Conservation (phyloP, 768 basidiomycete species). For the Coprinopsis marcescibilis region DNA sequence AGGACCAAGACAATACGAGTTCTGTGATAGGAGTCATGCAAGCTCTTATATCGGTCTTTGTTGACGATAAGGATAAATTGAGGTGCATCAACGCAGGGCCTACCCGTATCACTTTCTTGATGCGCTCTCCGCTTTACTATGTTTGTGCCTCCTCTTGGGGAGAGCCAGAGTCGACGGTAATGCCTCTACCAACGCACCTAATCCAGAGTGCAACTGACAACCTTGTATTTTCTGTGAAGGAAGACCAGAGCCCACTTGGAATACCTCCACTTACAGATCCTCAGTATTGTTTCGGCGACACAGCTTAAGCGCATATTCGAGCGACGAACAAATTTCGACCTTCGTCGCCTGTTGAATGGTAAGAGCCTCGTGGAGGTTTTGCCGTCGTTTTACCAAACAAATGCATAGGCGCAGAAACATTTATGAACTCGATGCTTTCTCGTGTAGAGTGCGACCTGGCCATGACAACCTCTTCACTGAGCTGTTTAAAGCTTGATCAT, state of each 20-base stretch:
- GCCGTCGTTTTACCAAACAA: neutral
- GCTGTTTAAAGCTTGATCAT: slow-evolving; percentile 73
- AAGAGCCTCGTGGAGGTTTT: neutral
- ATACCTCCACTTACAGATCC: slow-evolving; percentile 89
- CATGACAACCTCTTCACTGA: slow-evolving; percentile 74
- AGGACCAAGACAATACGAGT: slow-evolving; percentile 61
- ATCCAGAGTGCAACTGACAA: slow-evolving; percentile 16
- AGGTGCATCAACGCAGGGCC: slow-evolving; percentile 79
- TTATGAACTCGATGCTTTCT: slow-evolving; percentile 65
- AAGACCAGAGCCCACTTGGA: slow-evolving; percentile 94
- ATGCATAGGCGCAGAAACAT: slow-evolving; percentile 68
- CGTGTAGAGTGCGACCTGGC: slow-evolving; percentile 76
- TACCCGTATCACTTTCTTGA: slow-evolving; percentile 80
- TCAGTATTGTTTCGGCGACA: slow-evolving; percentile 81
- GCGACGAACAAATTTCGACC: slow-evolving; percentile 85
- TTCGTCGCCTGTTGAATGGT: slow-evolving; percentile 71
- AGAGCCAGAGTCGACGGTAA: slow-evolving; percentile 91
- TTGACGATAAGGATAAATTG: slow-evolving; percentile 84
- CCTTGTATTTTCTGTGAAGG: slow-evolving; percentile 45
- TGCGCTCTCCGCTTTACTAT: slow-evolving; percentile 87
- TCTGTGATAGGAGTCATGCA: slow-evolving; percentile 90
- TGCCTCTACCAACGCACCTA: slow-evolving; percentile 1
- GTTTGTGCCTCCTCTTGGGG: slow-evolving; percentile 90
- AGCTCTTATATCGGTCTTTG: slow-evolving; percentile 91
- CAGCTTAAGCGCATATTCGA: slow-evolving; percentile 87